Evolutionary conservation across 108 stramenopile genomes (phyloP), one percentile per base, ranked within the genome.

Genomic region (Pelagomonas calceolata): DNA sequence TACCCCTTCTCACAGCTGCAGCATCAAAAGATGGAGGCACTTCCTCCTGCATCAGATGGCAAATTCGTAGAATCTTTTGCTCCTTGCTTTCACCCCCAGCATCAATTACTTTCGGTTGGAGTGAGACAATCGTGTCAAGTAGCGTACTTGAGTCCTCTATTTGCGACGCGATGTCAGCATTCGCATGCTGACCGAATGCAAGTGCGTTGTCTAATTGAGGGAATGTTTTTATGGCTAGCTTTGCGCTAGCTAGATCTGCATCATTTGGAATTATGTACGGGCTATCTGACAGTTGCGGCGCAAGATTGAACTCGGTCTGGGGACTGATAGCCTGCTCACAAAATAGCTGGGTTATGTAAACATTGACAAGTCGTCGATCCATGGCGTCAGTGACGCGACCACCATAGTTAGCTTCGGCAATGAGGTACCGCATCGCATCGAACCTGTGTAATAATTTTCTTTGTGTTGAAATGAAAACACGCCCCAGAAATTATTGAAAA

Each of bases 321-420:
- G 63, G 70, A 17, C 67, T 68, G 60, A 87, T 34, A 16, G 79
- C 80, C 15, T 74, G 74, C 45, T 81, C 81, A 66, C 81, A 82
- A 74, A 87, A 80, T 66, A 78, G 84, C 68, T 87, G 82, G 46
- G 67, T 70, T 39, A 87, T 84, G 70, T 86, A 87, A 37, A 82
- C 82, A 37, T 80, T 80, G 45, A 84, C 84, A 32, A 87, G 74
- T 30, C 85, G 68, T 4, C 87, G 75, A 66, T 88, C 87, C 84
- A 84, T 80, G 36, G 85, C 85, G 70, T 88, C 87, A 15, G 87
- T 88, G 36, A 88, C 84, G 21, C 87, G 82, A 30, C 87, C 87
- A 18, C 87, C 87, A 64, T 88, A 88, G 75, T 88, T 88, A 21
- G 87, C 87, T 45, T 88, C 85, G 7, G 78, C 80, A 32, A 88